Percentiles rank a stretch among this genome's conserved stretches.
Conservation (phyloP, 2,329 filamentous ascomycete species). For the Elsinoe perseae region DNA sequence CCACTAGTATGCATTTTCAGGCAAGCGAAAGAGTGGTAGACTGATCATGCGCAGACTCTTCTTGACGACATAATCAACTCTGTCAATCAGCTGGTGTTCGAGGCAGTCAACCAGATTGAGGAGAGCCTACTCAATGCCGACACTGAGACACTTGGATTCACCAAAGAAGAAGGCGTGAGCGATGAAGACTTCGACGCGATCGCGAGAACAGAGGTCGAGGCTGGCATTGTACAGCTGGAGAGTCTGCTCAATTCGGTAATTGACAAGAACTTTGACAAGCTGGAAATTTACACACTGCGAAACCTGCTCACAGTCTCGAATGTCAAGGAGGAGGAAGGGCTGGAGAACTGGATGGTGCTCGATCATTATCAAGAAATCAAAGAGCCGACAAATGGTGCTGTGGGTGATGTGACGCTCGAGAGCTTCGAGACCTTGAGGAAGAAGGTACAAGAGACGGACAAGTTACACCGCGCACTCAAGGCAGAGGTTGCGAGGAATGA, state of each 20-base stretch:
- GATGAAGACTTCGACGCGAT: constrained; percentile 36
- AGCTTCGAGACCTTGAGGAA: constrained; percentile 63
- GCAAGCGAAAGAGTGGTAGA: not conserved
- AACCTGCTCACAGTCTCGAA: constrained; percentile 54
- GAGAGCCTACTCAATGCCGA: constrained; percentile 67
- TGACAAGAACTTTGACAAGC: constrained; percentile 45
- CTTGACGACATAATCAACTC: constrained; percentile 98
- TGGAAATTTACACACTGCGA: constrained; percentile 72
- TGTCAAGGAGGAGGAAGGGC: constrained; percentile 28
- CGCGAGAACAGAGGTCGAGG: constrained; percentile 67
- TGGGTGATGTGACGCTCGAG: constrained; percentile 52
- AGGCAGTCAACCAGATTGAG: constrained; percentile 81
- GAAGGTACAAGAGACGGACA: constrained; percentile 69
- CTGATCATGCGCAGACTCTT: constrained; percentile 54
- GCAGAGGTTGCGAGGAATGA: constrained; percentile 66
- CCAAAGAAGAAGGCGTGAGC: constrained; percentile 37
- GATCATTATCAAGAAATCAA: constrained; percentile 68
- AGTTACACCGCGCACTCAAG: constrained; percentile 61
- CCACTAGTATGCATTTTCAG: constrained; percentile 59
- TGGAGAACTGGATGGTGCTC: constrained; percentile 69
- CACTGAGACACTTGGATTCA: constrained; percentile 75
- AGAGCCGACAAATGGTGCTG: constrained; percentile 1
- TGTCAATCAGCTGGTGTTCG: constrained; percentile 87
- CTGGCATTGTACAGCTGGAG: constrained; percentile 53
- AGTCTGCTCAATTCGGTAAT: constrained; percentile 43